phyloP scores from a whole-genome alignment of 306 rosid genomes.

The Lagenaria siceraria region DNA sequence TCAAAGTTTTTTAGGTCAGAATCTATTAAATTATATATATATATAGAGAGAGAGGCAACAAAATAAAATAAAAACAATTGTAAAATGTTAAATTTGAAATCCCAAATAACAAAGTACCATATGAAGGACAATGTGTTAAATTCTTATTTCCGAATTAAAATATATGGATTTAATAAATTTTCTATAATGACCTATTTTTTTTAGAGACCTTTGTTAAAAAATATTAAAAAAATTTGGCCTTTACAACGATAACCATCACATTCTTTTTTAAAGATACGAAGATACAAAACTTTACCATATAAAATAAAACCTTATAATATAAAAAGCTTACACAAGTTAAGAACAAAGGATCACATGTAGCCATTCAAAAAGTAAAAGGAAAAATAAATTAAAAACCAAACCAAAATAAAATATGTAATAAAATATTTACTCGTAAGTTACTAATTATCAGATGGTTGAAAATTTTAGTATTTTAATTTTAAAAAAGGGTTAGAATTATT shows the following conservation, averaged over 20 bases:
- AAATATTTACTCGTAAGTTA: neutral
- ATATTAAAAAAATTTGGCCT: neutral
- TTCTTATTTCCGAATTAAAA: neutral
- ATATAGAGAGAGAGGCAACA: too few species aligned
- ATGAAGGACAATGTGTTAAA: neutral
- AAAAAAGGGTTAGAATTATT: too few species aligned
- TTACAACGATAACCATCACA: conserved; percentile 2
- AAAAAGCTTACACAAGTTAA: neutral
- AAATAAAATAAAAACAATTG: too few species aligned
- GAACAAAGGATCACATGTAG: neutral
- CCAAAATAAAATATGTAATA: neutral
- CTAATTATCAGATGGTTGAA: neutral
- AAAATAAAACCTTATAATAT: neutral
- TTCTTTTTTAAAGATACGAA: neutral
- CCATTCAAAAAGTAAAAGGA: neutral
- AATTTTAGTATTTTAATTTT: neutral
- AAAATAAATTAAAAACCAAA: neutral
- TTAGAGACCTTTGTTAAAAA: too few species aligned
- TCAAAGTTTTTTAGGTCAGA: too few species aligned
- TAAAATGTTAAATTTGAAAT: neutral
- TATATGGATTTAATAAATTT: neutral
- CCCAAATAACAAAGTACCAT: neutral
- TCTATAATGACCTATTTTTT: too few species aligned
- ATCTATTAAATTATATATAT: too few species aligned
- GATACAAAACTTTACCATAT: neutral